Base-by-base conservation (phyloP, 441 rosid species). In the Erodium trifolium region DNA sequence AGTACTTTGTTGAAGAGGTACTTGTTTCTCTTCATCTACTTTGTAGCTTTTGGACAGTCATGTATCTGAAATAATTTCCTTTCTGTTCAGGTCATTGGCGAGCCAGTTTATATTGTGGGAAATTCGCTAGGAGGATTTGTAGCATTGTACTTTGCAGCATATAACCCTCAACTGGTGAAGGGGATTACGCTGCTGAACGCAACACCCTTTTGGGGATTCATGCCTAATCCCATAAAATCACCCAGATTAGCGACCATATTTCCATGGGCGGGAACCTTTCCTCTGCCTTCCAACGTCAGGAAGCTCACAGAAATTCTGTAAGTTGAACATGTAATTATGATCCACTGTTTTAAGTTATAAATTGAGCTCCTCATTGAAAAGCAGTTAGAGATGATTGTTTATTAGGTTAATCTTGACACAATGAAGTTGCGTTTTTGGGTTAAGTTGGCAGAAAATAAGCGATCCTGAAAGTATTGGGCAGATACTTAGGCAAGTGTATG, bases 261-360 rank as follows among this genome's bases (percentile, higher is more conserved):
- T 81, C 93, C 94, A 69, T 89, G 96, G 96, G 83, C 97, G 4
- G 97, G 98, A 73, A 82, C 90, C 70, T 89, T 93, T 82, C 98
- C 98, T 69, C 80, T 93, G 35, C 96, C 98, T 13, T 67, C 75
- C 67, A 80, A 72, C 47, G 89, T 93, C 75, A 90, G 86, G 80
- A 88, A 84, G 78, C 77, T 90, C 76, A 82, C 81, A 9, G 87
- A 86, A 55, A 69, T 93, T 31, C 72, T 84, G 98, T 90, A 83
- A 89, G 97, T 80, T 70, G 55, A 59, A 7, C 39, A 34, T 65
- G 65, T 65, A 8, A 57, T 72, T 60, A 12, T 66, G 64, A 43
- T 71, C 27, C 27, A 23, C 27, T 23, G 2, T 23, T 23, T 23
- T 23, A 23, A 23, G 27, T 23, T 23, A 23, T 2, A 23, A 23